Evolutionary conservation across 2,329 filamentous ascomycete species (phyloP), one percentile per base, ranked within the genome.

Genomic region (Arachnopeziza araneosa): DNA sequence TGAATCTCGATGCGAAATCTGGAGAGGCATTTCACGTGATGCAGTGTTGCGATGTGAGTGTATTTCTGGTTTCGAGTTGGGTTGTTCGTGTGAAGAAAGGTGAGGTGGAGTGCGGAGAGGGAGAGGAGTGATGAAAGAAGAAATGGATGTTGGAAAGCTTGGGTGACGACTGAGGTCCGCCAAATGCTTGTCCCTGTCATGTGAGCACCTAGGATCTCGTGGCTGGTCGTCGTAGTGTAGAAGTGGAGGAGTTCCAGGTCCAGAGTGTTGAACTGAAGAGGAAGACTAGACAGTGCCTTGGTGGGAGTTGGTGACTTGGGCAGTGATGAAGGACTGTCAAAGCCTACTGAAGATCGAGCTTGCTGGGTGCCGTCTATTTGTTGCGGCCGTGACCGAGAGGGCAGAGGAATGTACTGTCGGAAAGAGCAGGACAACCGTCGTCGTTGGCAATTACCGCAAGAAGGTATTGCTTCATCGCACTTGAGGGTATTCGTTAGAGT

Each of bases 1-100:
- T 82, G 36, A 81, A 85, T 51, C 62, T 67, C 64, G 19, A 64
- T 53, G 51, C 68, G 69, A 60, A 71, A 72, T 6, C 58, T 52
- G n/a, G 56, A 56, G 7, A 73, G 62, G 36, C 64, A 64, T 21
- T 63, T 70, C 57, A 69, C 64, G 26, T 71, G 62, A 19, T 68
- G 61, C 1, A 70, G 67, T 10, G 10, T 74, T 69, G 54, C 74
- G 67, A 52, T 66, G 60, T 50, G 56, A 64, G 50, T 70, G 72
- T 51, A 63, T 60, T 9, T 63, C 61, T 23, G 58, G 56, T 7
- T 63, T 59, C 3, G 56, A 52, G 2, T 19, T 21, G 68, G 64
- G 22, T 59, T 56, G 1, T 52, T 17, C 2, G 52, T 24, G 6
- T 60, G 59, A 0, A 65, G 57, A 21, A 64, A 68, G 57, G 69